Base-by-base conservation (phyloP, 2,329 filamentous ascomycete species). In the Monilinia aucupariae region DNA sequence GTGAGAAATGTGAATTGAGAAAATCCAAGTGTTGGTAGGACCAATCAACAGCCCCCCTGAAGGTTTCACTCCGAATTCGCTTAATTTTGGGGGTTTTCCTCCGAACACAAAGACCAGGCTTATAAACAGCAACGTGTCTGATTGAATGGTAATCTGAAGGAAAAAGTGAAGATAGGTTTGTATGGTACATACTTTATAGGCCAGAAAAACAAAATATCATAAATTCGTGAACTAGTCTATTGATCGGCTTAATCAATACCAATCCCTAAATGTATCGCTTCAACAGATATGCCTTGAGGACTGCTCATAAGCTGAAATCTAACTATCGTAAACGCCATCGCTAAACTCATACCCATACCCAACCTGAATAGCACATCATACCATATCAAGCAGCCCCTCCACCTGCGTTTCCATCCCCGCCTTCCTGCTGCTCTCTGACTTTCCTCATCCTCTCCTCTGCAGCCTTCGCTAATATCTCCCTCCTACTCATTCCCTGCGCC, bases 391-490 rank as follows among this genome's bases (percentile, higher is more conserved):
- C 30, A 41, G 52, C 52, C 4, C 51, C 51, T n/a, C 32, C 59
- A 20, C 30, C 50, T 1, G 59, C 20, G 45, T 39, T 49, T n/a
- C n/a, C 41, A 22, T 45, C 43, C 13, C 45, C 41, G 4, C 53
- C 20, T 22, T n/a, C 41, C n/a, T 27, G 65, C 59, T 71, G 70
- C 27, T 73, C 71, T 48, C 67, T 68, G 39, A 68, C 25, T 39
- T 67, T 69, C 63, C 70, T 73, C 55, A 74, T 70, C 50, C 73
- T 71, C 59, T 89, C 86, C 75, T 92, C 89, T 0, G 88, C 88
- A 6, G 89, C 90, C 61, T 79, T 84, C 0, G 90, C 91, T 61
- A 94, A 78, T 43, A 91, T 82, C 70, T 96, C 90, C 63, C 91
- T 82, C 66, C 90, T 79, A 68, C 79, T 88, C 75, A 91, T 72